Conservation (phyloP, 2,329 filamentous ascomycete genomes). For the Aspergillus versicolor region DNA sequence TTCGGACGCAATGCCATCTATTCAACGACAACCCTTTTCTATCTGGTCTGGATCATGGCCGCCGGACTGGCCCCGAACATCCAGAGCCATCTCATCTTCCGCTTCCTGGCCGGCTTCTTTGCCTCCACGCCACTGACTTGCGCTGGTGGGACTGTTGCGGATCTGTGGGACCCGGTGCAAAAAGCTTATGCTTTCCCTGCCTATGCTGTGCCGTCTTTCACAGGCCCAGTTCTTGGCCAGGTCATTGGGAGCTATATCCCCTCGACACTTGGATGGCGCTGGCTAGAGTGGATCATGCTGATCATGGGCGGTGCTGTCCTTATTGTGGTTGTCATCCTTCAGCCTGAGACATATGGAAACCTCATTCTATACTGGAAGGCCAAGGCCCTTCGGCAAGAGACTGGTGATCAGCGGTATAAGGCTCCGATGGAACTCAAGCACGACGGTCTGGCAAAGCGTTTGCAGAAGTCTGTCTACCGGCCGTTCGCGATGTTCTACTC, state of each 20-base stretch:
- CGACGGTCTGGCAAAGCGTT: constrained; percentile 37
- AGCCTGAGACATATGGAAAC: constrained; percentile 52
- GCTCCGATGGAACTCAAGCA: constrained; percentile 40
- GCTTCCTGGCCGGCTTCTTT: constrained; percentile 52
- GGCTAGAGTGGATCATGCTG: constrained; percentile 47
- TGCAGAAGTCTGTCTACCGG: constrained; percentile 35
- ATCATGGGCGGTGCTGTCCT: constrained; percentile 36
- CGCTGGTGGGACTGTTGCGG: constrained; percentile 46
- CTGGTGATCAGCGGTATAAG: constrained; percentile 45
- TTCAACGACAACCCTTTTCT: constrained; percentile 45
- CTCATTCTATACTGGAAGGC: constrained; percentile 48
- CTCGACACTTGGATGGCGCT: constrained; percentile 32
- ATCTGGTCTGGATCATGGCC: constrained; percentile 51
- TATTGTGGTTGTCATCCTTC: constrained; percentile 40
- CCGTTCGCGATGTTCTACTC: constrained; percentile 49
- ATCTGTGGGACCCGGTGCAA: constrained; percentile 49
- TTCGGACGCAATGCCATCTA: constrained; percentile 52
- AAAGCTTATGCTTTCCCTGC: constrained; percentile 51
- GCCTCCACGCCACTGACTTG: constrained; percentile 46
- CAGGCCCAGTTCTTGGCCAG: constrained; percentile 25
- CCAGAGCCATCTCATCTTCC: constrained; percentile 48
- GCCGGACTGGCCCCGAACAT: constrained; percentile 49
- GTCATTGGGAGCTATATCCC: constrained; percentile 23
- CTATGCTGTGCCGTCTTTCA: constrained; percentile 48
- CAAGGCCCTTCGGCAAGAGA: constrained; percentile 35